Percentiles rank a stretch among this genome's conserved stretches.
Conservation (phyloP, 2,329 filamentous ascomycete species). For the Bisporella sp. region DNA sequence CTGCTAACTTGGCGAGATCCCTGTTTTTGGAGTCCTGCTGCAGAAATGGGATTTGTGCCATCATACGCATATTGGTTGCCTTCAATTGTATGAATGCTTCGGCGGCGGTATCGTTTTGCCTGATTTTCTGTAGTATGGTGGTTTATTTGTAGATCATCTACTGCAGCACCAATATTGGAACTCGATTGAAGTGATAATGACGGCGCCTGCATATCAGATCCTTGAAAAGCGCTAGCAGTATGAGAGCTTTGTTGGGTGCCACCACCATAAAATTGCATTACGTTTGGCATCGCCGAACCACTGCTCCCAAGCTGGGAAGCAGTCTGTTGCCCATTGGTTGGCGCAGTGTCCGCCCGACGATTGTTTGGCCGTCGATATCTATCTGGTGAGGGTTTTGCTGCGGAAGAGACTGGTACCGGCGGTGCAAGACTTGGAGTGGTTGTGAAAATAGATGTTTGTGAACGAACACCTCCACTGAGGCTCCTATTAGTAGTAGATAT, state of each 20-base stretch:
- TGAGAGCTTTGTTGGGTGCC: constrained; percentile 23
- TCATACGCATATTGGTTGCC: constrained; percentile 17
- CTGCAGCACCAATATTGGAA: constrained; percentile 7
- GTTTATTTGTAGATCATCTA: constrained; percentile 41
- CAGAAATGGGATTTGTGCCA: constrained; percentile 3
- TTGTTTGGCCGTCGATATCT: constrained; percentile 67
- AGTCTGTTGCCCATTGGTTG: constrained; percentile 14
- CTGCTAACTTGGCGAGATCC: constrained; percentile 23
- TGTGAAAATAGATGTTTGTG: constrained; percentile 15
- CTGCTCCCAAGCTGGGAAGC: constrained; percentile 22
- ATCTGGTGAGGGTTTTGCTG: constrained; percentile 68
- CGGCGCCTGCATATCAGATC: constrained; percentile 21
- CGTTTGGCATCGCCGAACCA: constrained; percentile 47
- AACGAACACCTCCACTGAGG: no score
- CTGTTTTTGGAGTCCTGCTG: constrained; percentile 16
- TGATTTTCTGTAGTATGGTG: constrained; percentile 54
- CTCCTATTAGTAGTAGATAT: constrained; percentile 31
- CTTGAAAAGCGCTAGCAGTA: constrained; percentile 15
- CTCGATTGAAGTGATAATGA: constrained; percentile 15
- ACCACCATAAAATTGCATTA: constrained; percentile 48
- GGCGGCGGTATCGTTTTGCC: constrained; percentile 69
- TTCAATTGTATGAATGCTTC: constrained; percentile 70
- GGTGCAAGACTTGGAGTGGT: constrained; percentile 43
- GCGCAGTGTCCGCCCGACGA: constrained; percentile 37
- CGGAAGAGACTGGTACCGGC: constrained; percentile 34